phyloP scores from a whole-genome alignment of 2,329 filamentous ascomycete genomes.

The Cladophialophora bantiana region DNA sequence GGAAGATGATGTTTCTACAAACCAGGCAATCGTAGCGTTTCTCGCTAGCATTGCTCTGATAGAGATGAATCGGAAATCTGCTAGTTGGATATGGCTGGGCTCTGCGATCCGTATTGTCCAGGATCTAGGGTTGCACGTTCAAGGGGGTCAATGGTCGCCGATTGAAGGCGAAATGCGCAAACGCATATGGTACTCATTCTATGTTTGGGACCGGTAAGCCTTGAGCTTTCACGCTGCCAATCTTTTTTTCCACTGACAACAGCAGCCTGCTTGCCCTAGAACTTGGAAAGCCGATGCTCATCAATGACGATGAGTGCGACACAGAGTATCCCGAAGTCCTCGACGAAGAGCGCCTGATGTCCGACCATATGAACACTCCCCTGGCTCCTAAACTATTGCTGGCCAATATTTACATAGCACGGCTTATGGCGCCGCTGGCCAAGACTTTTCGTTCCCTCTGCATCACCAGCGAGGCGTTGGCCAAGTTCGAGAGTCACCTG shows the following conservation, averaged over 20 bases:
- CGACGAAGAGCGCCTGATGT: slow-evolving; percentile 68
- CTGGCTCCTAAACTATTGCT: slow-evolving; percentile 58
- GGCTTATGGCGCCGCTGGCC: slow-evolving; percentile 75
- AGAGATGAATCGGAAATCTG: slow-evolving; percentile 85
- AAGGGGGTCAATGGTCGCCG: slow-evolving; percentile 74
- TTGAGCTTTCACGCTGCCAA: not conserved
- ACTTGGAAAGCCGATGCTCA: slow-evolving; percentile 78
- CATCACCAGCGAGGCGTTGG: slow-evolving; percentile 71
- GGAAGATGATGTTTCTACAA: slow-evolving; percentile 77
- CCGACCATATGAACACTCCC: slow-evolving; percentile 58
- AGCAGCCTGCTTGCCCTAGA: slow-evolving; percentile 75
- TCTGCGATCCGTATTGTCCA: slow-evolving; percentile 81
- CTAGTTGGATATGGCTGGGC: slow-evolving; percentile 86
- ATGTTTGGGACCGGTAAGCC: slow-evolving; percentile 81
- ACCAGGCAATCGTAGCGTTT: slow-evolving; percentile 75
- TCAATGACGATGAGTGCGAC: slow-evolving; percentile 89
- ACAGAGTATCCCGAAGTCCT: slow-evolving; percentile 78
- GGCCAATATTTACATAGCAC: slow-evolving; percentile 80
- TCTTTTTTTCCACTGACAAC: slow-evolving; percentile 40
- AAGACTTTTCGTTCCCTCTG: slow-evolving; percentile 72
- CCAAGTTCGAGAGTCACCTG: slow-evolving; percentile 84
- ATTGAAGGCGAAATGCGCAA: slow-evolving; percentile 86
- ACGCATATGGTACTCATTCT: slow-evolving; percentile 92
- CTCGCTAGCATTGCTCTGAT: slow-evolving; percentile 80
- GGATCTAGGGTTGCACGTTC: slow-evolving; percentile 79